phyloP scores from a whole-genome alignment of 306 rosid genomes.

The Vigna hirtella region DNA sequence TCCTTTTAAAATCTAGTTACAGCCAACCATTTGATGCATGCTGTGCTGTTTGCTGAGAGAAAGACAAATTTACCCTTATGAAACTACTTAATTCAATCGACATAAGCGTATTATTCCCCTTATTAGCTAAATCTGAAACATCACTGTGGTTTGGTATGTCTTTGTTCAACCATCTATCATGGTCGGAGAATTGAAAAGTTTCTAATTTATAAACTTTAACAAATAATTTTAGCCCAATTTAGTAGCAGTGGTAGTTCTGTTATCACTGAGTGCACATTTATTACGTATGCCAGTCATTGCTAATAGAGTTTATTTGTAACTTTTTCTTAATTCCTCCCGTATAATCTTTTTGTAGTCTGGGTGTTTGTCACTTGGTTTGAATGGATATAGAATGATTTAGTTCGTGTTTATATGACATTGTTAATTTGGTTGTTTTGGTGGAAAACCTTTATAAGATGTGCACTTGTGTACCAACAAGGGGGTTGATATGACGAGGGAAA shows the following conservation, averaged over 20 bases:
- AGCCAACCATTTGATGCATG: slow-evolving; percentile 25
- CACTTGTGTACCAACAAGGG: slow-evolving; percentile 1
- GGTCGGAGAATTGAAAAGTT: slow-evolving; percentile 30
- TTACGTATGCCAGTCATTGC: not conserved
- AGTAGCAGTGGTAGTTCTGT: not conserved
- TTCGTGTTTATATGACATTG: not conserved
- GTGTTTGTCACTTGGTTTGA: slow-evolving; percentile 20
- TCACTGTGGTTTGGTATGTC: not conserved
- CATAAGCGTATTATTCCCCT: not conserved
- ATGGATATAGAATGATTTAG: not conserved
- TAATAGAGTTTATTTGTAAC: not conserved
- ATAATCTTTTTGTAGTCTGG: slow-evolving; percentile 1
- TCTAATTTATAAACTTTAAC: slow-evolving; percentile 15
- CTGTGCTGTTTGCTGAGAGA: slow-evolving; percentile 5
- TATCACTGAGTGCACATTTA: not conserved
- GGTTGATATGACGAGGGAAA: not conserved
- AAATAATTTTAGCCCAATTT: not conserved
- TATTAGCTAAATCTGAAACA: slow-evolving; percentile 22
- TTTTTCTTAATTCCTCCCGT: slow-evolving; percentile 18
- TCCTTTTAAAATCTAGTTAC: slow-evolving; percentile 28
- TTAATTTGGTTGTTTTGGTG: slow-evolving; percentile 26
- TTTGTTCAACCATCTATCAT: not conserved
- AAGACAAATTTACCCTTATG: slow-evolving; percentile 6
- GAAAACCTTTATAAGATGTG: slow-evolving; percentile 20
- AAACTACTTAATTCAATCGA: slow-evolving; percentile 23